Percentiles rank a stretch among this genome's conserved stretches.
These are phyloP conservation scores for Daldinia loculata DNA, from an alignment of 495 filamentous ascomycete genomes.

Conservation along the genomic window DNA sequence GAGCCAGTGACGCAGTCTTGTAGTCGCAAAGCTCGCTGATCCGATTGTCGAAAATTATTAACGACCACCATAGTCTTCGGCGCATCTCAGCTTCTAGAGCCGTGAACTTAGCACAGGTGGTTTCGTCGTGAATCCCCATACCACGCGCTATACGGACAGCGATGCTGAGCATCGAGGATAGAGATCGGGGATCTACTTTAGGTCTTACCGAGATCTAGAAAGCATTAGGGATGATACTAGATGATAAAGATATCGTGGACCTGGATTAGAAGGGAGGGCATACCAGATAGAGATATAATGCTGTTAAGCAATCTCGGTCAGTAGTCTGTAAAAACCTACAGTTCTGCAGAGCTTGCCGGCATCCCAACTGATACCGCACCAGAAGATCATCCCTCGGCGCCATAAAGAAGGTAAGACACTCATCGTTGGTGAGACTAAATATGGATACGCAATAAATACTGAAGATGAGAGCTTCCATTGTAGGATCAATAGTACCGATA, in stretches of 20 bases:
- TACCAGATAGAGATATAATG: not conserved
- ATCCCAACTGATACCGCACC: not conserved
- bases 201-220: not conserved
- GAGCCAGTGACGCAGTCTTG: not conserved
- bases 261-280: not conserved
- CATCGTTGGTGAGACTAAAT: not conserved
- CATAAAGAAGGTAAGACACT: not conserved
- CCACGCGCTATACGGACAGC: not conserved
- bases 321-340: not conserved
- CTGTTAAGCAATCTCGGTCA: not conserved
- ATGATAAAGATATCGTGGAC: not conserved
- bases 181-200: not conserved
- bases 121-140: not conserved
- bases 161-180: not conserved
- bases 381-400: not conserved
- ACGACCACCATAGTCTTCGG: not conserved
- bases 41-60: not conserved
- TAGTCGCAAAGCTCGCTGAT: constrained; percentile 2
- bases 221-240: not conserved
- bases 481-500: not conserved
- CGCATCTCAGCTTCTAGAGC: not conserved
- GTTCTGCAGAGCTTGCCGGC: not conserved
- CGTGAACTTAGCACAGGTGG: not conserved
- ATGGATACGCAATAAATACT: not conserved
- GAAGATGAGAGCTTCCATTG: not conserved